Conservation (phyloP, 2,329 filamentous ascomycete species). For the Ceratocystiopsis minuta region DNA sequence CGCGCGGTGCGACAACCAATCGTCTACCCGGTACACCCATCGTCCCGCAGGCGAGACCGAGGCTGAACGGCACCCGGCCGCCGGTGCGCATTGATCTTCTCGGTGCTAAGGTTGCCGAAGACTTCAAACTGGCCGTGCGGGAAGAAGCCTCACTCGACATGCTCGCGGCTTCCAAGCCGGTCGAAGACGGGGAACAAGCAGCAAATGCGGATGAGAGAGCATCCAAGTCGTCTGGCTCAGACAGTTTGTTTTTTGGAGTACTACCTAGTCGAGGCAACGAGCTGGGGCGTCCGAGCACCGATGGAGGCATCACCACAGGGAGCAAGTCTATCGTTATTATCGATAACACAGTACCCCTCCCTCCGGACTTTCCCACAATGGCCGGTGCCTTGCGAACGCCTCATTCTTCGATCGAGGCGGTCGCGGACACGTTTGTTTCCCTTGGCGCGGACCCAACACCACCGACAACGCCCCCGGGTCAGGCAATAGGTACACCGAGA, state of each 20-base stretch:
- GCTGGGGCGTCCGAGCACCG: conserved; percentile 26
- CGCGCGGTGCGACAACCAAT: conserved; percentile 36
- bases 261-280: neutral
- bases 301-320: conserved; percentile 50
- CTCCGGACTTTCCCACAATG: conserved; percentile 28
- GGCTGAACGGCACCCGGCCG: conserved; percentile 25
- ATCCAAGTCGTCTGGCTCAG: conserved; percentile 13
- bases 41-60: conserved; percentile 34
- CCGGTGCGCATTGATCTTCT: conserved; percentile 63
- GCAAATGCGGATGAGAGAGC: conserved; percentile 15
- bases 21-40: conserved; percentile 40
- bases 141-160: conserved; percentile 37
- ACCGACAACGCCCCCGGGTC: conserved; percentile 40
- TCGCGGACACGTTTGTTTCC: conserved; percentile 22
- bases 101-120: conserved; percentile 59
- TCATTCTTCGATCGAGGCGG: conserved; percentile 29
- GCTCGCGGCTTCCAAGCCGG: conserved; percentile 4
- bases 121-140: conserved; percentile 58
- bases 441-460: conserved; percentile 37
- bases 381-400: conserved; percentile 26
- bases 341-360: conserved; percentile 40
- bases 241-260: conserved; percentile 14
- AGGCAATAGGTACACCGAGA: conserved; percentile 26
- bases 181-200: neutral
- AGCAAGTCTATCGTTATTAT: conserved; percentile 85